Percentiles rank a stretch among this genome's conserved stretches.
Evolutionary conservation across 73 alveolate genomes (phyloP).

Genomic region (Uronychia setigera): DNA sequence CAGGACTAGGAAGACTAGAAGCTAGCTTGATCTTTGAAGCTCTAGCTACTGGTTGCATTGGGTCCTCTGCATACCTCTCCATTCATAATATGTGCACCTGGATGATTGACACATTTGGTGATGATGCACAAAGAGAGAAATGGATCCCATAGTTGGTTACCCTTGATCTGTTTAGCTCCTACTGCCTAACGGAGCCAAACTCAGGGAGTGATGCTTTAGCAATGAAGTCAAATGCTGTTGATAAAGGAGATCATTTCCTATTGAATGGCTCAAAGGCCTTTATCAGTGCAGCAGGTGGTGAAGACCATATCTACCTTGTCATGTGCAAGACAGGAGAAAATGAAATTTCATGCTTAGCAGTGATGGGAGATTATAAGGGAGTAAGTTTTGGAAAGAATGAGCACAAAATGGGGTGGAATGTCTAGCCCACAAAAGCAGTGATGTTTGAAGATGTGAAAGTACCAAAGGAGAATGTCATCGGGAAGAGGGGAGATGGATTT

Average conservation of each 20-base stretch:
- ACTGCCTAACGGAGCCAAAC: conserved; percentile 91
- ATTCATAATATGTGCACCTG: conserved; percentile 80
- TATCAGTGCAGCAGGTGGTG: conserved; percentile 82
- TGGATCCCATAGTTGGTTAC: conserved; percentile 70
- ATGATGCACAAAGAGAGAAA: conserved; percentile 57
- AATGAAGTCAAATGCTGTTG: conserved; percentile 78
- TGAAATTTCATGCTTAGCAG: conserved; percentile 77
- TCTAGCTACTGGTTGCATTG: conserved; percentile 77
- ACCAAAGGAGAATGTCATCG: conserved; percentile 75
- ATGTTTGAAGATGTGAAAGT: conserved; percentile 82
- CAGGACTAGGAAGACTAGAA: conserved; percentile 79
- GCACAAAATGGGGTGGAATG: conserved; percentile 88
- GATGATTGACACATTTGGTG: conserved; percentile 80
- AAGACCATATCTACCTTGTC: conserved; percentile 69
- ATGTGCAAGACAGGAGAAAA: conserved; percentile 89
- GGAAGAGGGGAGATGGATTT: conserved; percentile 82
- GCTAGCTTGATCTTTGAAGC: conserved; percentile 89
- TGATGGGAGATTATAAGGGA: conserved; percentile 79
- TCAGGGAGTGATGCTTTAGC: conserved; percentile 87
- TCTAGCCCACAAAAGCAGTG: conserved; percentile 79
- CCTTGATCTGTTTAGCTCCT: conserved; percentile 72
- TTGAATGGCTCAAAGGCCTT: conserved; percentile 88
- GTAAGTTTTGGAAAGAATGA: conserved; percentile 79
- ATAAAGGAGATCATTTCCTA: conserved; percentile 78
- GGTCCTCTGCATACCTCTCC: conserved; percentile 78